Conservation (phyloP, 2,329 filamentous ascomycete genomes). For the Dactylellina cionopaga region DNA sequence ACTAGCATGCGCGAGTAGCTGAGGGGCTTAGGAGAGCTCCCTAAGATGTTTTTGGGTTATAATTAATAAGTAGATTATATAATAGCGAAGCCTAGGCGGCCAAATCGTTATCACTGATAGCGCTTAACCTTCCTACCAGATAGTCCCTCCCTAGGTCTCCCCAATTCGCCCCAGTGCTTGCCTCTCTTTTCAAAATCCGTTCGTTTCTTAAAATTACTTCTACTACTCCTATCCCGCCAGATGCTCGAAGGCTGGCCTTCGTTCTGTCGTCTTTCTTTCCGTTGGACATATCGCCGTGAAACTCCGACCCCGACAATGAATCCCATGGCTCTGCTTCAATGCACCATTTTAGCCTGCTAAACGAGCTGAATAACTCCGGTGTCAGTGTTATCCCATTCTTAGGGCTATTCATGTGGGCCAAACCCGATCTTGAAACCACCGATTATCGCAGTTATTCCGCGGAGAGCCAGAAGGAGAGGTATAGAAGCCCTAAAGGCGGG, state of each 20-base stretch:
- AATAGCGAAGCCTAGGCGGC: neutral
- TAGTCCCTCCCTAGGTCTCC: constrained; percentile 37
- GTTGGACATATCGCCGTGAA: neutral
- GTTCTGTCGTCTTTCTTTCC: neutral
- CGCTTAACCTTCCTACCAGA: constrained; percentile 32
- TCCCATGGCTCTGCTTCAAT: constrained; percentile 48
- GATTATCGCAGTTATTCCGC: constrained; percentile 36
- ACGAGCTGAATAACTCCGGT: constrained; percentile 13
- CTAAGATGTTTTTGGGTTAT: no score
- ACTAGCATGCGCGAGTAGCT: no score
- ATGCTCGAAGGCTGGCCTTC: constrained; percentile 26
- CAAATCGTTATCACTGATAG: constrained; percentile 40
- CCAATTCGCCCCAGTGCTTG: constrained; percentile 42
- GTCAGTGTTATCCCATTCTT: constrained; percentile 30
- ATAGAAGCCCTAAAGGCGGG: neutral
- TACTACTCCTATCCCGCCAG: constrained; percentile 23
- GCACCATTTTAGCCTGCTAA: constrained; percentile 35
- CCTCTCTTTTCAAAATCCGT: constrained; percentile 30
- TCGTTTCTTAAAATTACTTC: constrained; percentile 32
- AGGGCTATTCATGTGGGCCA: constrained; percentile 14
- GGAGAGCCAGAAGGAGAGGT: constrained; percentile 21
- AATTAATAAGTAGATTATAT: no score
- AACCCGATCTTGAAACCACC: constrained; percentile 31
- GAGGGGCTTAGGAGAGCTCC: no score
- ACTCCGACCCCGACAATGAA: neutral